A percentile compares a stretch with the other conserved stretches of the same genome.
Conservation (phyloP, 2,329 filamentous ascomycete genomes). For the Colletotrichum truncatum region DNA sequence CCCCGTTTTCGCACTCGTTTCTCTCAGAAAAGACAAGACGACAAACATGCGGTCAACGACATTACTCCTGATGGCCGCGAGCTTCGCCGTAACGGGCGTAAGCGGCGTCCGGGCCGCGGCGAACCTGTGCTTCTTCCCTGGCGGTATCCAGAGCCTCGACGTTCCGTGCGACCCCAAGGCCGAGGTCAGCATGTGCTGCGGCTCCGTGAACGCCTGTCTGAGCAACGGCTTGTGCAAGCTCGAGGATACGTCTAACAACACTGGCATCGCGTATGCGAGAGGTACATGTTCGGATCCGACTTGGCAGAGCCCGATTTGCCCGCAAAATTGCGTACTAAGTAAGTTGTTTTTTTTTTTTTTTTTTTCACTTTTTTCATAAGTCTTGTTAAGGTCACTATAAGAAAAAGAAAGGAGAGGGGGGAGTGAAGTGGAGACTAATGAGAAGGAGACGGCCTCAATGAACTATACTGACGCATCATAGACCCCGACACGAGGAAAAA, state of each 20-base stretch:
- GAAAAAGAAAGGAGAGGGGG: background rate
- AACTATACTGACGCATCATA: background rate
- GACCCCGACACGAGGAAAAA: conserved; percentile 22
- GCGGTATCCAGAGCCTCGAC: conserved; percentile 22
- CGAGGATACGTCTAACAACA: conserved; percentile 17
- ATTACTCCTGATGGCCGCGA: conserved; percentile 8
- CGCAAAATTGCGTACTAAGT: conserved; percentile 21
- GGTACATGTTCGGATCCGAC: conserved; percentile 25
- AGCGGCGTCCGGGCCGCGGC: conserved; percentile 2
- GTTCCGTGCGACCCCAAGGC: conserved; percentile 27
- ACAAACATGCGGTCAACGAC: conserved; percentile 10
- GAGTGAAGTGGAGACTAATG: background rate
- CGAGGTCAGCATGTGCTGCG: conserved; percentile 29
- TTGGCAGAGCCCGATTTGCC: conserved; percentile 26
- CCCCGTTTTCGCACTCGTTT: too few relatives aligned
- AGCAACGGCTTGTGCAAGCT: conserved; percentile 28
- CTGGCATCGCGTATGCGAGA: conserved; percentile 24
- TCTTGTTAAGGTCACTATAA: too few relatives aligned
- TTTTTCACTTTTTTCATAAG: background rate
- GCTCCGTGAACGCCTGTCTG: conserved; percentile 19
- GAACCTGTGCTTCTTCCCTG: conserved; percentile 27
- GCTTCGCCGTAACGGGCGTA: background rate
- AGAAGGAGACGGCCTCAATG: background rate
- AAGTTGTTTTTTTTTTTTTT: background rate
- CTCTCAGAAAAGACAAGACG: too few relatives aligned